Conservation (phyloP, 495 filamentous ascomycete genomes). For the Penicillium fimorum region DNA sequence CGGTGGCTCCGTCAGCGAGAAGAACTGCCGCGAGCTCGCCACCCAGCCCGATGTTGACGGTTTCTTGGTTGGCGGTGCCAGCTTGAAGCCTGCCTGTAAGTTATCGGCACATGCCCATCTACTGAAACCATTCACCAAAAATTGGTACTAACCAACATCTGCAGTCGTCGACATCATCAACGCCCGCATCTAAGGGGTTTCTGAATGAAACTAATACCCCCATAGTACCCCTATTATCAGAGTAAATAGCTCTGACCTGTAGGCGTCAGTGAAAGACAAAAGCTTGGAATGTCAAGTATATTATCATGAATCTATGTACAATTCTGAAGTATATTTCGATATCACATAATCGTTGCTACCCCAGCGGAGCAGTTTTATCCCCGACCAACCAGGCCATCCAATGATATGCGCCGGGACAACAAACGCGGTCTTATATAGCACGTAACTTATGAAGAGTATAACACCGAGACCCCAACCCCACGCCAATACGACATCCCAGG, state of each 20-base stretch:
- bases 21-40: constrained; percentile 93
- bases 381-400: not conserved
- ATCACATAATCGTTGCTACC: constrained; percentile 13
- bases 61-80: constrained; percentile 96
- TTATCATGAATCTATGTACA: constrained; percentile 39
- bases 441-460: constrained; percentile 77
- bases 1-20: constrained; percentile 93
- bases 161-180: constrained; percentile 69
- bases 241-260: constrained; percentile 9
- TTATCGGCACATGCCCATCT: constrained; percentile 21
- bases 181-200: constrained; percentile 45
- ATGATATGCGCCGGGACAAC: not conserved
- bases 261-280: constrained; percentile 17
- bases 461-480: constrained; percentile 80
- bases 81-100: constrained; percentile 96
- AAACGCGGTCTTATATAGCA: not conserved
- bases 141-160: constrained; percentile 15
- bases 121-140: not conserved
- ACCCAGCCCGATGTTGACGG: constrained; percentile 94
- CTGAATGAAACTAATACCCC: constrained; percentile 25
- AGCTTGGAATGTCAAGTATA: constrained; percentile 30
- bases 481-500: constrained; percentile 57
- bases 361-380: not conserved
- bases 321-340: constrained; percentile 21
- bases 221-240: constrained; percentile 1